A percentile compares a stretch with the other conserved stretches of the same genome.
These are phyloP conservation scores for Paecilomyces niveus DNA, from an alignment of 2,329 filamentous ascomycete genomes.

Conservation along the genomic window DNA sequence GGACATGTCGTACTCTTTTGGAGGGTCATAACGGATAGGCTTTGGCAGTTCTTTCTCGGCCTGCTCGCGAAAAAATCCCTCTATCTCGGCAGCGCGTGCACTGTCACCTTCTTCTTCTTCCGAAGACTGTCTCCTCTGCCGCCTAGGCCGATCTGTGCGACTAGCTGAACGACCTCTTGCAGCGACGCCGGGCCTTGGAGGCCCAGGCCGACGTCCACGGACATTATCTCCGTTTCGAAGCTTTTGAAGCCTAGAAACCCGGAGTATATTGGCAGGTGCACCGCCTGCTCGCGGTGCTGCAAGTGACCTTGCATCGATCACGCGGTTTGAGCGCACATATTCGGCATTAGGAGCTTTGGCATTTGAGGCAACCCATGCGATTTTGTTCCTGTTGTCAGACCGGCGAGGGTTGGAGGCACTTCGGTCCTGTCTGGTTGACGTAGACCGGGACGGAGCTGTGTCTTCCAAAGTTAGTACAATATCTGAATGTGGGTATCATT, in stretches of 20 bases:
- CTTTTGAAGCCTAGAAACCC: constrained; percentile 17
- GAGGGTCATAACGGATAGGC: constrained; percentile 28
- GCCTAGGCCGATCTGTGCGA: constrained; percentile 6
- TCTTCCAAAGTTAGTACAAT: neutral
- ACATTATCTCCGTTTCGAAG: constrained; percentile 11
- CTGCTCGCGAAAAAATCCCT: constrained; percentile 23
- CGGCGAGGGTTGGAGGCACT: neutral
- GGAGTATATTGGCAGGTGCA: constrained; percentile 24
- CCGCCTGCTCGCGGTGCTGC: constrained; percentile 21
- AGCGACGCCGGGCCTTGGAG: neutral
- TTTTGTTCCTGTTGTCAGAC: neutral
- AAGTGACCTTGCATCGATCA: constrained; percentile 31
- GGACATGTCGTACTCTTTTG: constrained; percentile 19
- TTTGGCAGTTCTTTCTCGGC: constrained; percentile 20
- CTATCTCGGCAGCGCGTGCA: constrained; percentile 16
- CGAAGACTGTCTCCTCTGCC: constrained; percentile 5
- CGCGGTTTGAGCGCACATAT: constrained; percentile 17
- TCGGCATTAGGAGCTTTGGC: constrained; percentile 10
- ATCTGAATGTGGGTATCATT: neutral
- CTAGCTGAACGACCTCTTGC: constrained; percentile 2
- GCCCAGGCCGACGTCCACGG: constrained; percentile 14
- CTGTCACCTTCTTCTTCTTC: constrained; percentile 19
- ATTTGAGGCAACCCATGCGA: constrained; percentile 8
- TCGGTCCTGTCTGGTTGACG: neutral
- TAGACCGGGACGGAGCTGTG: neutral